These are phyloP conservation scores for Russula griseocarnosa DNA, from an alignment of 768 basidiomycete genomes.

Conservation along the genomic window DNA sequence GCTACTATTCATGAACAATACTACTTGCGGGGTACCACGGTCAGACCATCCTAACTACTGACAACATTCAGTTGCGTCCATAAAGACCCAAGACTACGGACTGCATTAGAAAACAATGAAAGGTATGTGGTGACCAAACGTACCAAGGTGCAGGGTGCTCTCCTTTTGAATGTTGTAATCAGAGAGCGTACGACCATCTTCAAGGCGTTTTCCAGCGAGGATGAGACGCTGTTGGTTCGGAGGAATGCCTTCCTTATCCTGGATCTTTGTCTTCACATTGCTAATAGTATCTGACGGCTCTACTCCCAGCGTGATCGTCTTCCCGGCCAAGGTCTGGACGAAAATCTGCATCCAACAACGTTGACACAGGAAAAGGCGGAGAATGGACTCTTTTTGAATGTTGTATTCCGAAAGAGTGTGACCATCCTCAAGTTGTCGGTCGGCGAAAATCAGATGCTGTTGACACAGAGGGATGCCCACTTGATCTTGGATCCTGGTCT, in stretches of 20 bases:
- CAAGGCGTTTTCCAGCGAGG: slow-evolving; percentile 27
- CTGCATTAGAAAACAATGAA: background rate
- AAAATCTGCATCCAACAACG: slow-evolving; percentile 27
- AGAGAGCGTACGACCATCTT: slow-evolving; percentile 27
- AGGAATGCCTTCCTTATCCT: slow-evolving; percentile 27
- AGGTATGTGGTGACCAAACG: background rate
- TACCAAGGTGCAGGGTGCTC: slow-evolving; percentile 28
- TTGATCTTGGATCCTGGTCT: slow-evolving; percentile 28
- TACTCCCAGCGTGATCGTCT: slow-evolving; percentile 27
- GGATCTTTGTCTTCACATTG: slow-evolving; percentile 27
- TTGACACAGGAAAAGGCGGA: slow-evolving; percentile 26
- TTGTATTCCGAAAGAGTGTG: slow-evolving; percentile 27
- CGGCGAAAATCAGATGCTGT: slow-evolving; percentile 26
- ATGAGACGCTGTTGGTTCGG: slow-evolving; percentile 27
- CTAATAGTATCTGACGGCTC: slow-evolving; percentile 28
- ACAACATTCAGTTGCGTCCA: slow-evolving; percentile 39
- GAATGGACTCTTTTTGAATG: slow-evolving; percentile 27
- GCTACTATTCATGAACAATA: slow-evolving; percentile 12
- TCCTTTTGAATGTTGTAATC: slow-evolving; percentile 28
- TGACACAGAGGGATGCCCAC: slow-evolving; percentile 27
- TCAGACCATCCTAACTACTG: background rate
- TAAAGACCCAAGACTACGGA: slow-evolving; percentile 44
- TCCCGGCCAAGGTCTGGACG: slow-evolving; percentile 24
- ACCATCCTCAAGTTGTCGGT: slow-evolving; percentile 25
- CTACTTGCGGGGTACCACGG: background rate